Evolutionary conservation across 129 eudicot genomes (phyloP).

Genomic region (Calendula officinalis): DNA sequence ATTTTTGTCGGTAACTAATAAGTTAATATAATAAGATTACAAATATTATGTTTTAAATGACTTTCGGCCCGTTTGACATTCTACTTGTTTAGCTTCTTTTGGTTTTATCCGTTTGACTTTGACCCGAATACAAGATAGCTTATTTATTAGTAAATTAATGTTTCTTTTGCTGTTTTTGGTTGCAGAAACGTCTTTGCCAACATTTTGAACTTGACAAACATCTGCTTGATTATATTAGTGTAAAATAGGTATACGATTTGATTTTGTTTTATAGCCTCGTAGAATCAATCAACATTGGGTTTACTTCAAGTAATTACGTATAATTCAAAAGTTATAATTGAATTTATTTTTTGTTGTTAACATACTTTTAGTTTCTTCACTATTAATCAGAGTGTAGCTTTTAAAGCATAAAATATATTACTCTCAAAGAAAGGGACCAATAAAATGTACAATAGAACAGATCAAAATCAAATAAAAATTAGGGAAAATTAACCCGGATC

Average conservation of each 20-base stretch:
- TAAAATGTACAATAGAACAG: no score
- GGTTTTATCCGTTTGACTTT: background rate
- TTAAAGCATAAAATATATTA: no score
- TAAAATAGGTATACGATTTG: slow-evolving; percentile 50
- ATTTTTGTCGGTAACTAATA: background rate
- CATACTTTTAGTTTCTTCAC: background rate
- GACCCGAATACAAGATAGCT: no score
- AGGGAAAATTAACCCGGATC: no score
- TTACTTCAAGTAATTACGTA: background rate
- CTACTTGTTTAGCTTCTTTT: background rate
- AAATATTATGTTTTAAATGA: background rate
- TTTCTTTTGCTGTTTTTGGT: slow-evolving; percentile 14
- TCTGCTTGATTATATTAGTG: slow-evolving; percentile 76
- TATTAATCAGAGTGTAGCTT: no score
- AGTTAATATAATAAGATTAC: background rate
- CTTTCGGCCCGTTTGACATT: slow-evolving; percentile 1
- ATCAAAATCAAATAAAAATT: no score
- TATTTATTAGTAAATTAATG: slow-evolving; percentile 1
- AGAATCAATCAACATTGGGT: background rate
- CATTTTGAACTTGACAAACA: slow-evolving; percentile 91
- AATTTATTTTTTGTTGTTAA: background rate
- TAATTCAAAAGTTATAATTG: slow-evolving; percentile 16
- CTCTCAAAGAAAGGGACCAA: no score
- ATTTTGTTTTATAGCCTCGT: slow-evolving; percentile 15
- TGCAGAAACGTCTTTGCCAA: slow-evolving; percentile 82